phyloP scores from a whole-genome alignment of 1,139 yeast genomes.

The Blastobotrys proliferans region DNA sequence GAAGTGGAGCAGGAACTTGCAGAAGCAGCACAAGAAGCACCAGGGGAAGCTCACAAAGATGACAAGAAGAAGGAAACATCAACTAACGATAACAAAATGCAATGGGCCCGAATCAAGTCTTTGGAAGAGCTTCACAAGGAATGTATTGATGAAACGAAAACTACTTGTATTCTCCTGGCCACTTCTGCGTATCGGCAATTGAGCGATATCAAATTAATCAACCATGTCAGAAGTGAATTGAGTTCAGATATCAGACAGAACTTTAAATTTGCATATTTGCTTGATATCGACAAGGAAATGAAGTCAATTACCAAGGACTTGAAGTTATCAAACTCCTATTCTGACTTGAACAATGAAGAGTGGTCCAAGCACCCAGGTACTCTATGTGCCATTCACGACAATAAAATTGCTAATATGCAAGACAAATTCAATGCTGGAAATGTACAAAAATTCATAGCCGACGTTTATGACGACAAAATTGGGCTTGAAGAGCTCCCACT shows the following conservation, averaged over 20 bases:
- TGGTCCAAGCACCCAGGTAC: conserved; percentile 13
- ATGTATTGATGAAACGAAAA: conserved; percentile 12
- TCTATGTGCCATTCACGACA: conserved; percentile 4
- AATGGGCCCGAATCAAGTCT: conserved; percentile 13
- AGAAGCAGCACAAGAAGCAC: neutral
- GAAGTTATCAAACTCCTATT: conserved; percentile 23
- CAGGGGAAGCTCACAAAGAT: conserved; percentile 12
- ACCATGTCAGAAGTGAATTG: conserved; percentile 13
- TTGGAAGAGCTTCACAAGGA: conserved; percentile 12
- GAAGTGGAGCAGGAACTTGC: neutral
- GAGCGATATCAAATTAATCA: conserved; percentile 11
- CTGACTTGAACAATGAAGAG: conserved; percentile 2
- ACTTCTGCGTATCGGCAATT: conserved; percentile 16
- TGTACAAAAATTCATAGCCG: conserved; percentile 6
- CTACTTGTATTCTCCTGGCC: conserved; percentile 13
- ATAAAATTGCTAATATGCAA: conserved; percentile 6
- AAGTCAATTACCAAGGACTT: conserved; percentile 18
- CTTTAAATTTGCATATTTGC: conserved; percentile 20
- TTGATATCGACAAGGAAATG: conserved; percentile 20
- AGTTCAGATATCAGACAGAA: conserved; percentile 16
- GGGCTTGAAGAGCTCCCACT: too few relatives aligned
- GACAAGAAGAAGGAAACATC: conserved; percentile 6
- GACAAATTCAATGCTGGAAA: conserved; percentile 6
- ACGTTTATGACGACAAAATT: conserved; percentile 2
- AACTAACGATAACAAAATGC: conserved; percentile 7